Evolutionary conservation across 2,329 filamentous ascomycete genomes (phyloP).

Genomic region (Aspergillus awamori): DNA sequence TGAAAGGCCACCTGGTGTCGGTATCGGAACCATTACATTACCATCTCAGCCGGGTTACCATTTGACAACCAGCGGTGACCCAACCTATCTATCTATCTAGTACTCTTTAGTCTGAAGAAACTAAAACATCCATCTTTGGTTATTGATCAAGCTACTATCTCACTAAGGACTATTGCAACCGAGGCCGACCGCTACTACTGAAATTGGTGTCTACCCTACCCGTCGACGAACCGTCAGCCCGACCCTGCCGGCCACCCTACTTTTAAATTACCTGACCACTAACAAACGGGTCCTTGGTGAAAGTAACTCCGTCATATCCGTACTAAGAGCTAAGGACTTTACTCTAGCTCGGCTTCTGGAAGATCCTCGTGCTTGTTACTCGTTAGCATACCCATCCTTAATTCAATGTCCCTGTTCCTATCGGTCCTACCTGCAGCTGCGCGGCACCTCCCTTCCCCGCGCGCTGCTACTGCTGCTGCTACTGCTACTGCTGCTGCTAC

Average conservation of each 20-base stretch:
- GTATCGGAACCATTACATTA: background rate
- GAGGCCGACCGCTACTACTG: background rate
- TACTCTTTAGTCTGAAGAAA: too few relatives aligned
- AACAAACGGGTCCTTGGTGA: background rate
- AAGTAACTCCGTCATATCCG: slow-evolving; percentile 1
- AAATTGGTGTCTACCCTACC: background rate
- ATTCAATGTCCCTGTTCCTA: slow-evolving; percentile 19
- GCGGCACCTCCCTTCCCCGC: background rate
- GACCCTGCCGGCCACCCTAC: slow-evolving; percentile 2
- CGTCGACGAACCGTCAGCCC: background rate
- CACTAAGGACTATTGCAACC: too few relatives aligned
- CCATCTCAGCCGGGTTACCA: background rate
- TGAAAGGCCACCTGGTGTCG: background rate
- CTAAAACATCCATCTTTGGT: too few relatives aligned
- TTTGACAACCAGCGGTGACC: too few relatives aligned
- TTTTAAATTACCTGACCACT: slow-evolving; percentile 6
- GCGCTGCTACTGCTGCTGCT: background rate
- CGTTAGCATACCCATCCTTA: slow-evolving; percentile 16
- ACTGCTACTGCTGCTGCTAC: background rate
- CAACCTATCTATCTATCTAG: too few relatives aligned
- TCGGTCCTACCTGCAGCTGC: slow-evolving; percentile 14
- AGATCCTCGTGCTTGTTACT: slow-evolving; percentile 22
- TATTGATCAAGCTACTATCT: background rate
- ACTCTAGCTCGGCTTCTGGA: slow-evolving; percentile 17
- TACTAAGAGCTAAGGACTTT: slow-evolving; percentile 9